Conservation (phyloP, 2,329 filamentous ascomycete genomes). For the Capronia epimyces region DNA sequence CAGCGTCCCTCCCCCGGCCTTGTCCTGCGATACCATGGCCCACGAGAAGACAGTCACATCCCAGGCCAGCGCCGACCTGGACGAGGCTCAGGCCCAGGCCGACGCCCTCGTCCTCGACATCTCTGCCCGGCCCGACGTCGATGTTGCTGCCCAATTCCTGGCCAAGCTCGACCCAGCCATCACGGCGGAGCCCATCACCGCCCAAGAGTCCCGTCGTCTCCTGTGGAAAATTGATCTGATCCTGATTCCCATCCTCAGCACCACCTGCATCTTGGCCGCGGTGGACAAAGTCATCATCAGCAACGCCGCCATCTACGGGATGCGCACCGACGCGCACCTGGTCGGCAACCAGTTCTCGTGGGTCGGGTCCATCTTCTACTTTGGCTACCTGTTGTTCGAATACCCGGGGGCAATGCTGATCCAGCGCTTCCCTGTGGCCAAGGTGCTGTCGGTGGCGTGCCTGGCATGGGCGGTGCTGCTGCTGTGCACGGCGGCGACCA, state of each 20-base stretch:
- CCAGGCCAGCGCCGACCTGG: not conserved
- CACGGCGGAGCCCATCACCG: not conserved
- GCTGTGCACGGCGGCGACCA: constrained; percentile 32
- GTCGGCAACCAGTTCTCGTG: constrained; percentile 38
- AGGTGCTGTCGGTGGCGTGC: constrained; percentile 36
- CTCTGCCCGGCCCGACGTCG: not conserved
- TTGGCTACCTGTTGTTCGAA: constrained; percentile 38
- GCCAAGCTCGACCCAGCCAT: not conserved
- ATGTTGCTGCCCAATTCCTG: not conserved
- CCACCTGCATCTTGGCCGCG: not conserved
- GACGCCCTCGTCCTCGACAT: not conserved
- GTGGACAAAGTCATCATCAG: constrained; percentile 11
- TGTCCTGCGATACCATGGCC: too few relatives aligned
- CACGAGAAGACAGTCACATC: not conserved
- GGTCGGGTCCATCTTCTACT: constrained; percentile 41
- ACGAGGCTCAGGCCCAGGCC: not conserved
- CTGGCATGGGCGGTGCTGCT: constrained; percentile 33
- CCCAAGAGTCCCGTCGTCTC: not conserved
- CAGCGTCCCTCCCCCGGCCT: too few relatives aligned
- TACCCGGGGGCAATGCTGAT: constrained; percentile 39
- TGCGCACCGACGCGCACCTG: constrained; percentile 29
- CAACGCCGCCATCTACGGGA: constrained; percentile 31
- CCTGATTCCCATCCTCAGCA: not conserved
- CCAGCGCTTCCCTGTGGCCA: constrained; percentile 38
- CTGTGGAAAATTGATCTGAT: constrained; percentile 2